phyloP scores from a whole-genome alignment of 331 rosid species.

The Pyrus hybrid region DNA sequence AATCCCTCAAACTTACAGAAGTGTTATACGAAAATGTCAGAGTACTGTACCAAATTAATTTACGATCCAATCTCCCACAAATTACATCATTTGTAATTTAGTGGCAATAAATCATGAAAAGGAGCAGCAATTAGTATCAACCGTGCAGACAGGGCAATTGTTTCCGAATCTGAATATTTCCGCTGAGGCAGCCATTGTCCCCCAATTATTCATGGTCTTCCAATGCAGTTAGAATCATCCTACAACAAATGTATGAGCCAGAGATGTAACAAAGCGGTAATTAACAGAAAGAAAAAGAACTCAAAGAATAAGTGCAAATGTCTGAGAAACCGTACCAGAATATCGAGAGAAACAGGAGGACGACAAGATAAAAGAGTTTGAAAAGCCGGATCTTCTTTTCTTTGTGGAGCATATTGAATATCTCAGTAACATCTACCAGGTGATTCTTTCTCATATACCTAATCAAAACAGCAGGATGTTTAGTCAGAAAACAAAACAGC shows the following conservation, averaged over 20 bases:
- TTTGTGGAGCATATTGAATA: constrained; percentile 72
- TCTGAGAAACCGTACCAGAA: constrained; percentile 51
- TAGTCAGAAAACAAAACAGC: constrained; percentile 3
- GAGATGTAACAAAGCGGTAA: background rate
- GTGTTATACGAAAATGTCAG: too few species aligned
- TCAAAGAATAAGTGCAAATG: constrained; percentile 9
- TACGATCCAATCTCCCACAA: too few species aligned
- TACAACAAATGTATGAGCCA: constrained; percentile 23
- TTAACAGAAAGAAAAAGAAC: background rate
- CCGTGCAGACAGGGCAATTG: background rate
- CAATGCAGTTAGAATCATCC: constrained; percentile 68
- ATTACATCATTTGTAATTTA: too few species aligned
- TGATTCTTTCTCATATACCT: constrained; percentile 56
- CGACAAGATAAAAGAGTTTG: constrained; percentile 72
- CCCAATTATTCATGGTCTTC: constrained; percentile 39
- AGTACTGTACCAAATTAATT: too few species aligned
- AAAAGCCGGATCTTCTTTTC: constrained; percentile 84
- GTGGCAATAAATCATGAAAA: too few species aligned
- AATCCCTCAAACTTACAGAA: too few species aligned
- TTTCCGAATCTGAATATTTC: constrained; percentile 1
- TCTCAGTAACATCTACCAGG: constrained; percentile 84
- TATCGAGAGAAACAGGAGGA: constrained; percentile 68
- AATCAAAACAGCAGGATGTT: constrained; percentile 9
- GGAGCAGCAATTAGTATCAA: constrained; percentile 8
- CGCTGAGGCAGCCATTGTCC: constrained; percentile 8